These are phyloP conservation scores for Verbena officinalis DNA, from an alignment of 257 asterid genomes.

Conservation along the genomic window DNA sequence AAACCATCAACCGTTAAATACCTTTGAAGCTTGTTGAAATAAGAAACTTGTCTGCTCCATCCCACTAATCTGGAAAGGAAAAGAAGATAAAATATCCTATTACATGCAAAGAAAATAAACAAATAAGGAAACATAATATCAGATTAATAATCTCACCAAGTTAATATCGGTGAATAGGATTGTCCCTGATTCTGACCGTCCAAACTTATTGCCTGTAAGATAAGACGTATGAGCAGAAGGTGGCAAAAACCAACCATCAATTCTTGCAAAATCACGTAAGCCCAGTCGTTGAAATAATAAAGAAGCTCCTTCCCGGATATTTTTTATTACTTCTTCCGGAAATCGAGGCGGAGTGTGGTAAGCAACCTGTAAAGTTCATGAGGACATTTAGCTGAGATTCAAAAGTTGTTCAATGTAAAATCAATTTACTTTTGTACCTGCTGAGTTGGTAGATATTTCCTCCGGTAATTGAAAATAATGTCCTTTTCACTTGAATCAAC, in stretches of 20 bases:
- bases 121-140: slow-evolving; percentile 10
- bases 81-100: slow-evolving; percentile 20
- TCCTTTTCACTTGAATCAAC: slow-evolving; percentile 66
- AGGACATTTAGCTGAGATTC: neutral
- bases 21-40: slow-evolving; percentile 95
- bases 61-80: slow-evolving; percentile 72
- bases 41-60: slow-evolving; percentile 96
- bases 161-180: slow-evolving; percentile 82
- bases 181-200: slow-evolving; percentile 65
- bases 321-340: slow-evolving; percentile 61
- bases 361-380: slow-evolving; percentile 55
- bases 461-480: slow-evolving; percentile 68
- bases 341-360: slow-evolving; percentile 92
- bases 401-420: neutral
- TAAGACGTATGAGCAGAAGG: slow-evolving; percentile 53
- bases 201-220: slow-evolving; percentile 57
- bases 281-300: slow-evolving; percentile 73
- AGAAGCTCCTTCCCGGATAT: slow-evolving; percentile 86
- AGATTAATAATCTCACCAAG: slow-evolving; percentile 56
- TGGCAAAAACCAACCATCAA: slow-evolving; percentile 91
- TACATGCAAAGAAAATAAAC: slow-evolving; percentile 21
- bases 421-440: slow-evolving; percentile 50
- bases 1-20: slow-evolving; percentile 28
- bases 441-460: slow-evolving; percentile 88
- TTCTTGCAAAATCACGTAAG: slow-evolving; percentile 88